phyloP scores from a whole-genome alignment of 495 filamentous ascomycete genomes.

The Chaetomium cochliodes region DNA sequence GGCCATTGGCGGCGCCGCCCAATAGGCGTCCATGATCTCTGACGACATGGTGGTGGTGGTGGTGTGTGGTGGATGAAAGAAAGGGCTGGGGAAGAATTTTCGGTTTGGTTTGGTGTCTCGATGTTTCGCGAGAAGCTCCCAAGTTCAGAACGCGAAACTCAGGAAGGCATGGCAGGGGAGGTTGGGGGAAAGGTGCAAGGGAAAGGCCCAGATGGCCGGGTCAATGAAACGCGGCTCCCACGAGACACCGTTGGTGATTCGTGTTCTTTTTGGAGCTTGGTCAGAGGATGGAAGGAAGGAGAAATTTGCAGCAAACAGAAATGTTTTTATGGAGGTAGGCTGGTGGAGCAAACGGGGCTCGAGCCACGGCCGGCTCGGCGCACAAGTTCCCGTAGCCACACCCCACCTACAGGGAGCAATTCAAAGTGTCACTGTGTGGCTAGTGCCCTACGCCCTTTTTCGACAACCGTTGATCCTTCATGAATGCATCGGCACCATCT shows the following conservation, averaged over 20 bases:
- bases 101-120: conserved; percentile 17
- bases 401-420: background rate
- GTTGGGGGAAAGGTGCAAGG: conserved; percentile 18
- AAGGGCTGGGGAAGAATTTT: conserved; percentile 14
- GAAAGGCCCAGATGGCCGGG: conserved; percentile 17
- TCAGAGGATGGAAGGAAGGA: conserved; percentile 26
- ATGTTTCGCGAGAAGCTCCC: conserved; percentile 28
- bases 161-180: conserved; percentile 24
- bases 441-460: background rate
- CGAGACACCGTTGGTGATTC: conserved; percentile 33
- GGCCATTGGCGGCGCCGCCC: conserved; percentile 67
- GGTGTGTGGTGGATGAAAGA: background rate
- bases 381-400: conserved; percentile 13
- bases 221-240: conserved; percentile 22
- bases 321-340: conserved; percentile 27
- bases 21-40: conserved; percentile 62
- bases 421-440: conserved; percentile 1
- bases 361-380: conserved; percentile 23
- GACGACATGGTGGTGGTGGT: conserved; percentile 27
- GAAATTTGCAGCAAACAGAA: conserved; percentile 25
- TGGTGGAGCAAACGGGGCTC: conserved; percentile 22
- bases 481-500: no score
- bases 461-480: no score
- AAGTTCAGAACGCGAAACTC: conserved; percentile 23
- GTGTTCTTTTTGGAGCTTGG: conserved; percentile 38